Conservation (phyloP, 2,329 filamentous ascomycete genomes). For the Teratosphaeria viscida region DNA sequence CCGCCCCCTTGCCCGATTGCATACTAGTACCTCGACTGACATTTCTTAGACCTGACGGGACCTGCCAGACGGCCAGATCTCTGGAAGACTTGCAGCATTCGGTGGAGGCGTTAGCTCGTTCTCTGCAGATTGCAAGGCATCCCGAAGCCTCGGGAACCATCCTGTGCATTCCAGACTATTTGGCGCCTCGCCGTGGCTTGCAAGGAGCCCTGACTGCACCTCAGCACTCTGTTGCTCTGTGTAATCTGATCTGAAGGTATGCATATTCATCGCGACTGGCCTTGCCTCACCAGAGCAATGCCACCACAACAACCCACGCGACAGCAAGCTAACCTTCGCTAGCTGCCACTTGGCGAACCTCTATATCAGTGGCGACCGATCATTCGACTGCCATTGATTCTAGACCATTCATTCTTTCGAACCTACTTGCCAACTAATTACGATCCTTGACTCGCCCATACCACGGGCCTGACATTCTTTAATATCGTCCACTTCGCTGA, state of each 20-base stretch:
- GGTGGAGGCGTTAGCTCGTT: slow-evolving; percentile 46
- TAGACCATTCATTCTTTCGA: slow-evolving; percentile 32
- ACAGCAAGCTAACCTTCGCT: slow-evolving; percentile 26
- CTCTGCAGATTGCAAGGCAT: slow-evolving; percentile 33
- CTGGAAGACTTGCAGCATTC: slow-evolving; percentile 12
- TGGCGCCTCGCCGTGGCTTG: slow-evolving; percentile 34
- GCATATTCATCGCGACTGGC: slow-evolving; percentile 17
- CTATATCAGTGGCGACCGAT: slow-evolving; percentile 25
- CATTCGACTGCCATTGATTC: slow-evolving; percentile 18
- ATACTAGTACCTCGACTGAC: slow-evolving; percentile 27
- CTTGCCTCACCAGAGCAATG: slow-evolving; percentile 12
- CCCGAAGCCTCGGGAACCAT: slow-evolving; percentile 19
- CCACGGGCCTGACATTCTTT: slow-evolving; percentile 42
- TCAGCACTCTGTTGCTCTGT: slow-evolving; percentile 18
- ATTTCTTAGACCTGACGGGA: slow-evolving; percentile 22
- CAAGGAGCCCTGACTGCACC: slow-evolving; percentile 25
- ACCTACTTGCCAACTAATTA: slow-evolving; percentile 45
- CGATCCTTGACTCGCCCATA: slow-evolving; percentile 43
- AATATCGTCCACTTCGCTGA: slow-evolving; percentile 30
- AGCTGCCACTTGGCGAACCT: slow-evolving; percentile 5
- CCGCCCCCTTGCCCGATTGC: slow-evolving; percentile 24
- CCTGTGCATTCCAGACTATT: slow-evolving; percentile 27
- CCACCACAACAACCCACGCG: slow-evolving; percentile 12
- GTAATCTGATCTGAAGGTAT: slow-evolving; percentile 43
- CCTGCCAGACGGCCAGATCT: slow-evolving; percentile 14